phyloP scores from a whole-genome alignment of 805 yeast genomes.

The Monosporozyma servazzii region DNA sequence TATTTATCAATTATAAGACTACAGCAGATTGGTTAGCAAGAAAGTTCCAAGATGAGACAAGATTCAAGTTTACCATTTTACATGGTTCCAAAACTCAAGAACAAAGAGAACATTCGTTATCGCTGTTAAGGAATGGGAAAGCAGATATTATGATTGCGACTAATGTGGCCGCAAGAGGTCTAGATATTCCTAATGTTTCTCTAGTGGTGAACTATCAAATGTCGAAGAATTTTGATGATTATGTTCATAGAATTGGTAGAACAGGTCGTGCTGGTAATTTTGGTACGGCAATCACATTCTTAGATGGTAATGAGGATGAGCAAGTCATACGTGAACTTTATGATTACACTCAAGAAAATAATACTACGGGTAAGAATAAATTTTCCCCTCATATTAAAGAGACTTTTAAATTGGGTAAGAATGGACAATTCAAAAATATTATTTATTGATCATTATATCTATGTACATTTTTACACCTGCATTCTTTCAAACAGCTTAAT shows the following conservation, averaged over 20 bases:
- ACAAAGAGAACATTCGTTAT: slow-evolving; percentile 71
- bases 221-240: slow-evolving; percentile 69
- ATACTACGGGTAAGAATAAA: slow-evolving; percentile 12
- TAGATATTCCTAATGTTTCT: slow-evolving; percentile 82
- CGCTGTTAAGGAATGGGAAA: slow-evolving; percentile 44
- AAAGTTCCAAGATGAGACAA: slow-evolving; percentile 37
- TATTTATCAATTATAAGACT: slow-evolving; percentile 72
- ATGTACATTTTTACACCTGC: not conserved
- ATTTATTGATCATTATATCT: not conserved
- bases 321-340: slow-evolving; percentile 38
- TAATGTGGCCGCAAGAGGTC: slow-evolving; percentile 93
- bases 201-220: slow-evolving; percentile 82
- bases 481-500: not conserved
- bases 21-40: slow-evolving; percentile 59
- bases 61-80: slow-evolving; percentile 48
- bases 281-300: slow-evolving; percentile 70
- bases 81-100: slow-evolving; percentile 87
- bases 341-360: slow-evolving; percentile 23
- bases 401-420: slow-evolving; percentile 12
- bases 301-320: slow-evolving; percentile 47
- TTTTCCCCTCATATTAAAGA: slow-evolving; percentile 7
- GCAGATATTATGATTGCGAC: slow-evolving; percentile 75
- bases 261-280: slow-evolving; percentile 88
- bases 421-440: slow-evolving; percentile 7
- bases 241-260: slow-evolving; percentile 89